phyloP scores from a whole-genome alignment of 352 stramenopile species.

The Globisporangium megalacanthum region DNA sequence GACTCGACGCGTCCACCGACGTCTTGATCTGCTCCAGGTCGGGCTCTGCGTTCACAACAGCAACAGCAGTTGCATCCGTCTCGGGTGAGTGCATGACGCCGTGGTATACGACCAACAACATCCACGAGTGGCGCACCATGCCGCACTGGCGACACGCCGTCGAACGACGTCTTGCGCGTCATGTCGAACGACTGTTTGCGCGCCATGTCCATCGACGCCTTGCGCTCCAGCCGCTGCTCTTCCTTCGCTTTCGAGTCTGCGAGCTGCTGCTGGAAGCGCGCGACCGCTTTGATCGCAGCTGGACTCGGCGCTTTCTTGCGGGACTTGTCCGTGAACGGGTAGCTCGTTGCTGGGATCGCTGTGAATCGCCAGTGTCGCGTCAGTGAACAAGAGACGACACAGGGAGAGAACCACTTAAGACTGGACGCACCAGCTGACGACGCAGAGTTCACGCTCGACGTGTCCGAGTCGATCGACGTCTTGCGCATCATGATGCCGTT shows the following conservation, averaged over 20 bases:
- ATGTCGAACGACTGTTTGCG: constrained; percentile 33
- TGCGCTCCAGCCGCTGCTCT: constrained; percentile 22
- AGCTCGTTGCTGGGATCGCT: constrained; percentile 29
- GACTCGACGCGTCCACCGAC: constrained; percentile 39
- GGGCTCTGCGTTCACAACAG: constrained; percentile 19
- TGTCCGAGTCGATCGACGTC: constrained; percentile 14
- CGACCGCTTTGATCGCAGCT: constrained; percentile 37
- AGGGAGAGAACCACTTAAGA: not conserved
- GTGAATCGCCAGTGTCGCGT: not conserved
- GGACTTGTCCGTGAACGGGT: constrained; percentile 57
- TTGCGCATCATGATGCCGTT: constrained; percentile 54
- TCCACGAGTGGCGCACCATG: constrained; percentile 1
- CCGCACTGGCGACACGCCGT: constrained; percentile 5
- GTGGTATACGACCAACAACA: too few relatives aligned
- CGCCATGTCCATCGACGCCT: constrained; percentile 24
- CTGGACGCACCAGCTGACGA: not conserved
- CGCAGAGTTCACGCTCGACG: constrained; percentile 4
- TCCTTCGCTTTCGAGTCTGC: constrained; percentile 29
- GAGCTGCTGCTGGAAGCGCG: constrained; percentile 54
- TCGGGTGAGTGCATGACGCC: too few relatives aligned
- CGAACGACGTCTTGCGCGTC: constrained; percentile 30
- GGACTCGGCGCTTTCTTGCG: constrained; percentile 39
- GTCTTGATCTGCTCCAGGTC: constrained; percentile 55
- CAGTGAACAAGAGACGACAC: not conserved
- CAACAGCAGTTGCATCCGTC: too few relatives aligned